Conservation (phyloP, 1,139 yeast genomes). For the Blastobotrys illinoisensis region DNA sequence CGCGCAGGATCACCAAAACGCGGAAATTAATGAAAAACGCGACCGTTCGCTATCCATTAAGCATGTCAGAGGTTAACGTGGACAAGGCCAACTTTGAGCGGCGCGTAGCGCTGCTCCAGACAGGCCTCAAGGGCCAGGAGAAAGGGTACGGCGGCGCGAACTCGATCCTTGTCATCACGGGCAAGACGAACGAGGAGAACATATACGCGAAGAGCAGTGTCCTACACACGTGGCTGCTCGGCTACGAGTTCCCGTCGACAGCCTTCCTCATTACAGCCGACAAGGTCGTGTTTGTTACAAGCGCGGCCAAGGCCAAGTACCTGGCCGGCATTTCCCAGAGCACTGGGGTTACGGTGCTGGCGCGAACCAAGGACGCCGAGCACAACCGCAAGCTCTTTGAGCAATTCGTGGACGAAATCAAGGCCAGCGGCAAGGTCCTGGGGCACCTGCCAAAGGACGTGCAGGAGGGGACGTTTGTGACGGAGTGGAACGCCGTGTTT, state of each 20-base stretch:
- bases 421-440: slow-evolving; percentile 43
- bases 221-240: slow-evolving; percentile 86
- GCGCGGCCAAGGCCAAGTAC: slow-evolving; percentile 84
- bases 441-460: slow-evolving; percentile 70
- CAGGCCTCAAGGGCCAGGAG: slow-evolving; percentile 34
- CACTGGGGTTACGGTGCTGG: slow-evolving; percentile 61
- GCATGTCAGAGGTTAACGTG: slow-evolving; percentile 28
- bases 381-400: slow-evolving; percentile 65
- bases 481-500: slow-evolving; percentile 50
- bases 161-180: slow-evolving; percentile 64
- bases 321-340: slow-evolving; percentile 47
- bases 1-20: neutral
- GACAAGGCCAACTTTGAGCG: slow-evolving; percentile 42
- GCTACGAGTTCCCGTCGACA: slow-evolving; percentile 93
- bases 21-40: neutral
- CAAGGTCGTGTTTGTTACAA: slow-evolving; percentile 64
- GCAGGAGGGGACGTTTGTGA: slow-evolving; percentile 75
- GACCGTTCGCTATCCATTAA: neutral
- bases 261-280: slow-evolving; percentile 60
- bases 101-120: slow-evolving; percentile 41
- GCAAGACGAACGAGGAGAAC: slow-evolving; percentile 80
- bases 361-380: slow-evolving; percentile 75
- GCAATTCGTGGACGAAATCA: slow-evolving; percentile 50
- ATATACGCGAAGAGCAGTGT: slow-evolving; percentile 89
- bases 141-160: slow-evolving; percentile 45